phyloP scores from a whole-genome alignment of 2,329 filamentous ascomycete genomes.

The Epichloe typhina region DNA sequence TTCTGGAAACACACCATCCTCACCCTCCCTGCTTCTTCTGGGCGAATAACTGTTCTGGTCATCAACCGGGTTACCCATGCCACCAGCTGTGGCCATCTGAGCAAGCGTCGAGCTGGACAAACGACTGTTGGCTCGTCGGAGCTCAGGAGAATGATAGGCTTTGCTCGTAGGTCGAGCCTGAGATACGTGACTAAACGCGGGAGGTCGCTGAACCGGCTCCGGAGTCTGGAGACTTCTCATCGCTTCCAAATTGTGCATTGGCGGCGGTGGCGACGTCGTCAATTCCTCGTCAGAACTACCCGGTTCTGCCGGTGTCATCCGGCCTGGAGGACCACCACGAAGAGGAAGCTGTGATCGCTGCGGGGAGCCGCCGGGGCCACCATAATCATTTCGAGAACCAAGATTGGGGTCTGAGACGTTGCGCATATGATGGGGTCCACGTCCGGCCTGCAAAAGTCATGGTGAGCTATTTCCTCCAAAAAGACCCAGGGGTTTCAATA shows the following conservation, averaged over 20 bases:
- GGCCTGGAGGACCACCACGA: slow-evolving; percentile 28
- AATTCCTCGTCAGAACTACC: slow-evolving; percentile 45
- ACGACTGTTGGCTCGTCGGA: slow-evolving; percentile 69
- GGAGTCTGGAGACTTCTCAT: slow-evolving; percentile 49
- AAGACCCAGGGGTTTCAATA: neutral
- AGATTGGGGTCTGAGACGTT: slow-evolving; percentile 35
- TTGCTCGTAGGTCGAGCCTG: slow-evolving; percentile 53
- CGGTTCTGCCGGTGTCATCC: slow-evolving; percentile 35
- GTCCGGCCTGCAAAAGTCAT: slow-evolving; percentile 20
- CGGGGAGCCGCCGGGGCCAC: slow-evolving; percentile 16
- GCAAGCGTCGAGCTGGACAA: slow-evolving; percentile 71
- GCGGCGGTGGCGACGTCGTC: slow-evolving; percentile 19
- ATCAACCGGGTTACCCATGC: slow-evolving; percentile 30
- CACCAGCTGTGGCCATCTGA: slow-evolving; percentile 62
- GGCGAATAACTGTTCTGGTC: slow-evolving; percentile 16
- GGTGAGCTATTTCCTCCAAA: neutral
- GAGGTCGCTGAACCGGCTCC: slow-evolving; percentile 65
- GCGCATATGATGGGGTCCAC: slow-evolving; percentile 25
- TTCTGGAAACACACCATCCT: slow-evolving; percentile 23
- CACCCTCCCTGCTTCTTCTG: slow-evolving; percentile 19
- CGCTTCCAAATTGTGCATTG: slow-evolving; percentile 38
- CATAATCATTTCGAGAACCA: slow-evolving; percentile 13
- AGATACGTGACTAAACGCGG: slow-evolving; percentile 65
- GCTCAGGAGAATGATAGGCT: slow-evolving; percentile 62
- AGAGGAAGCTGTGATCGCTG: slow-evolving; percentile 23